These are phyloP conservation scores for Neoscytalidium dimidiatum DNA, from an alignment of 2,329 filamentous ascomycete genomes.

Conservation along the genomic window DNA sequence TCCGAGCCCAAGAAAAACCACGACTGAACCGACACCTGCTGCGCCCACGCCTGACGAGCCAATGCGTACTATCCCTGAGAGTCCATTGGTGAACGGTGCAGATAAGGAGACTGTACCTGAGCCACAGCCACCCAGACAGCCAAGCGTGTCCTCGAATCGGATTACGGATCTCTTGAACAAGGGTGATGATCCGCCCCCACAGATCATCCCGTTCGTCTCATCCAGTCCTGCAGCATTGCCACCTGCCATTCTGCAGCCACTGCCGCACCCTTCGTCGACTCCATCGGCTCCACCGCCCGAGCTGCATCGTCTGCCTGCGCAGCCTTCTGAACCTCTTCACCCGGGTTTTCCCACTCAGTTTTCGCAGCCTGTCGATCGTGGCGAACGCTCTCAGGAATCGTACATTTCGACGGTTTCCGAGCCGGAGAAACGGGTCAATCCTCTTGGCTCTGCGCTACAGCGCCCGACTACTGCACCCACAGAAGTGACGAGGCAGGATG, in stretches of 20 bases:
- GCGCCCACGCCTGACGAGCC: conserved; percentile 22
- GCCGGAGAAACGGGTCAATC: background rate
- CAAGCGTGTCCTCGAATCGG: conserved; percentile 32
- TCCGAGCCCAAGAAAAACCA: conserved; percentile 2
- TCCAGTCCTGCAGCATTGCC: conserved; percentile 14
- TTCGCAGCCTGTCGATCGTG: conserved; percentile 13
- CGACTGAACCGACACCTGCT: conserved; percentile 24
- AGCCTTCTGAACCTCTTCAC: background rate
- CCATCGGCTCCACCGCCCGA: conserved; percentile 8
- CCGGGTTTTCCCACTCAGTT: background rate
- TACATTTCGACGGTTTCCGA: conserved; percentile 7
- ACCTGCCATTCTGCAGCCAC: conserved; percentile 15
- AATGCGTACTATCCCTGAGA: background rate
- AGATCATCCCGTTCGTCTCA: conserved; percentile 5
- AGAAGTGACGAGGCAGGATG: background rate
- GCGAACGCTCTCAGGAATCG: conserved; percentile 7
- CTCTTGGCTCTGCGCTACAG: background rate
- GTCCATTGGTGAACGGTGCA: background rate
- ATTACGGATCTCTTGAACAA: conserved; percentile 42
- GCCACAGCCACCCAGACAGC: conserved; percentile 22
- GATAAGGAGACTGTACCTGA: background rate
- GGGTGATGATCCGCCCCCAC: conserved; percentile 28
- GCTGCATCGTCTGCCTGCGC: background rate
- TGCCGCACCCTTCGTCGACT: conserved; percentile 2
- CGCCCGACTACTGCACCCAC: conserved; percentile 7